Conservation (phyloP, 768 basidiomycete genomes). For the Leucocoprinus leucothites region DNA sequence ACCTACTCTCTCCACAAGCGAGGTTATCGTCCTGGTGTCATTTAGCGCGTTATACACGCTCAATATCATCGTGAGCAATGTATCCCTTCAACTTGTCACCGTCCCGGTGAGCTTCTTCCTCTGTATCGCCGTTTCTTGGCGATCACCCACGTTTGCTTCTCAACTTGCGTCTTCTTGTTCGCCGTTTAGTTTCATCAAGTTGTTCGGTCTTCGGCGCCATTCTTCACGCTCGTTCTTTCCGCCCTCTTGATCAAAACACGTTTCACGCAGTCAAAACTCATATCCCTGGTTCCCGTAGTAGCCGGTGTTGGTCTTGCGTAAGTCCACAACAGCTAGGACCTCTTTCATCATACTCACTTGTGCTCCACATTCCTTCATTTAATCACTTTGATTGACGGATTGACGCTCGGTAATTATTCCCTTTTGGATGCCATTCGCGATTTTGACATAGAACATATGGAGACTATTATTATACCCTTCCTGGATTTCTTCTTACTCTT, state of each 20-base stretch:
- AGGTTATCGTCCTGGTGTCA: conserved; percentile 64
- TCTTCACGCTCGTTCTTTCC: conserved; percentile 86
- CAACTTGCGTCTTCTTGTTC: not conserved
- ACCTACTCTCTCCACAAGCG: conserved; percentile 38
- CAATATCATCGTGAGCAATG: conserved; percentile 94
- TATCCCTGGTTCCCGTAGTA: conserved; percentile 81
- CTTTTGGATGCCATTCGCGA: conserved; percentile 1
- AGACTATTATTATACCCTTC: conserved; percentile 87
- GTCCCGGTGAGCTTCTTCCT: conserved; percentile 63
- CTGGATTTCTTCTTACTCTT: conserved; percentile 85
- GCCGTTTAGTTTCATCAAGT: conserved; percentile 88
- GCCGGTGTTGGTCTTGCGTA: conserved; percentile 90
- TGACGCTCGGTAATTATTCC: not conserved
- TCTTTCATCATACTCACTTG: not conserved
- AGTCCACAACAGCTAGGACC: conserved; percentile 21
- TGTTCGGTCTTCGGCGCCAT: conserved; percentile 86
- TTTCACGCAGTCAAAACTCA: conserved; percentile 58
- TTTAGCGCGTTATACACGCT: conserved; percentile 92
- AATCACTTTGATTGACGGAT: no score
- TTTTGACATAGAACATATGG: conserved; percentile 72
- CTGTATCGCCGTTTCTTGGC: not conserved
- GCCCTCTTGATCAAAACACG: conserved; percentile 60
- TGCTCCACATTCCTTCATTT: not conserved
- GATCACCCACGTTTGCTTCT: not conserved
- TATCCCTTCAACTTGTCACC: conserved; percentile 85